Base-by-base conservation (phyloP, 176 grass and related monocot species). In the Stipa capillata region DNA sequence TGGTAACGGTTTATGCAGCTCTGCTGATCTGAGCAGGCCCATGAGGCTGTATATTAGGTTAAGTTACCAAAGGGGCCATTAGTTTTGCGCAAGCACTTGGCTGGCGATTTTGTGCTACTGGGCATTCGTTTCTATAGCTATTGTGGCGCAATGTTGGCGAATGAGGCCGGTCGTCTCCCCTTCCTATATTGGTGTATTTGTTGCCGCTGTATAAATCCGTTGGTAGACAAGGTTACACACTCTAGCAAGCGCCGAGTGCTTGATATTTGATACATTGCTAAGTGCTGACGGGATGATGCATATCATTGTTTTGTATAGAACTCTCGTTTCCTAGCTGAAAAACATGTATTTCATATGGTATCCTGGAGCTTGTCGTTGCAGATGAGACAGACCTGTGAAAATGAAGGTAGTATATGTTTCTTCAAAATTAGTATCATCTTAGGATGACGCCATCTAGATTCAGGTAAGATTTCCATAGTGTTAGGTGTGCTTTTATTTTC, bases 1-100 rank as follows among this genome's bases (percentile, higher is more conserved):
- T 89, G 52, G 36, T 74, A 47, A 25, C 33, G 57, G 68, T 80
- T 59, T 80, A 27, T 53, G 50, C 41, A 3, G 28, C 57, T 81
- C 44, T 85, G 20, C 73, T 90, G 76, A 42, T 85, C 62, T 81
- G 77, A 85, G 5, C 60, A 63, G 43, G 49, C 7, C 54, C 65
- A 57, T 51, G 51, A 47, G 44, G n/a, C 33, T 57, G 47, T 40
- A 56, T 49, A 55, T 29, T 36, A 64, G 41, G 51, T 8, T 64
- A 24, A 73, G 36, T 11, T 41, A 41, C 29, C 3, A 34, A 15
- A 56, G 12, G 32, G 1, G 36, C 47, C 8, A 18, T 83, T 21
- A 28, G 15, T 43, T 55, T 83, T 4, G 48, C 16, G 29, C 51
- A 60, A 50, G 42, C 75, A 49, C 67, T 36, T 15, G 16, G 28